Conservation (phyloP, 495 filamentous ascomycete species). For the Aspergillus nidulans region DNA sequence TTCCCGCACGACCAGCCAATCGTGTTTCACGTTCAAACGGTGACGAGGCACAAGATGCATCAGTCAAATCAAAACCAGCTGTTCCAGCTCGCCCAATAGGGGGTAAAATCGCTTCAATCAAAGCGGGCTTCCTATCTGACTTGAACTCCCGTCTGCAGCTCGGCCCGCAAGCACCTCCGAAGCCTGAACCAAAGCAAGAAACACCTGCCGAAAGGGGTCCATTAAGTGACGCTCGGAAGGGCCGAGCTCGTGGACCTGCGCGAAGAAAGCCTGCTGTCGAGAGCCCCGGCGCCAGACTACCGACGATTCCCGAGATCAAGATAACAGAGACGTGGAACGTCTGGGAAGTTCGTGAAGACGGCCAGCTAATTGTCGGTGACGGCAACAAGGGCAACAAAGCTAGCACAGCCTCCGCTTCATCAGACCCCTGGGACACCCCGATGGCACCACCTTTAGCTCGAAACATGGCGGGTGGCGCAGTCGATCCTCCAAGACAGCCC, state of each 20-base stretch:
- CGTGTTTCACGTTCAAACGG: conserved; percentile 33
- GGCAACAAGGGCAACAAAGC: conserved; percentile 19
- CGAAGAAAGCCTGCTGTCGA: conserved; percentile 64
- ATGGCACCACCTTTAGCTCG: conserved; percentile 41
- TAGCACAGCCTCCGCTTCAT: conserved; percentile 18
- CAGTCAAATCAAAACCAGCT: conserved; percentile 62
- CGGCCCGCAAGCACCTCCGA: conserved; percentile 69
- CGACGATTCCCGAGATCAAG: conserved; percentile 40
- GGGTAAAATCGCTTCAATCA: conserved; percentile 81
- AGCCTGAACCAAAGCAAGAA: conserved; percentile 60
- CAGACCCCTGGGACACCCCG: conserved; percentile 26
- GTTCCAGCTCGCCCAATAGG: conserved; percentile 78
- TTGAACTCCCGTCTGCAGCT: conserved; percentile 79
- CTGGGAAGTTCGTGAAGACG: conserved; percentile 47
- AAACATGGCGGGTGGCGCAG: conserved; percentile 54
- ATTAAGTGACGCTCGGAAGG: conserved; percentile 80
- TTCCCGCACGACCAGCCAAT: conserved; percentile 68
- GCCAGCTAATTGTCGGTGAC: conserved; percentile 36
- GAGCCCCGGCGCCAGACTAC: conserved; percentile 23
- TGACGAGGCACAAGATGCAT: conserved; percentile 26
- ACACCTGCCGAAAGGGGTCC: conserved; percentile 68
- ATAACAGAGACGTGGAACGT: conserved; percentile 48
- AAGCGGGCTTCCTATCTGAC: conserved; percentile 86
- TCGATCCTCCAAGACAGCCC: conserved; percentile 26
- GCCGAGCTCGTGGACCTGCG: conserved; percentile 81